Conservation (phyloP, 306 rosid species). For the Dryas alaskensis region DNA sequence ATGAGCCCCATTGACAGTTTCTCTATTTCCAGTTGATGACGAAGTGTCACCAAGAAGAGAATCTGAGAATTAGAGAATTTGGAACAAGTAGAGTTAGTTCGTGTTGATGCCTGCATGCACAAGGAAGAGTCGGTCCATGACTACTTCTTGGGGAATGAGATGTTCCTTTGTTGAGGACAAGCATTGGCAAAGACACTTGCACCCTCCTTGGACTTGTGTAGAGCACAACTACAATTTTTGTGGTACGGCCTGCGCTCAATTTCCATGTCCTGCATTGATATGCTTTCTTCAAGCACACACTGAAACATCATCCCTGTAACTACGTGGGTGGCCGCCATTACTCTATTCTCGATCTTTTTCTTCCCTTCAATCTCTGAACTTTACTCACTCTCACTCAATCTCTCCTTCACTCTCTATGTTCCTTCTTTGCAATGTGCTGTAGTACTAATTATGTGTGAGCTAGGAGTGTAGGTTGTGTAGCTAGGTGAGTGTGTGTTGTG, state of each 20-base stretch:
- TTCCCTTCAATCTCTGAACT: too few species aligned
- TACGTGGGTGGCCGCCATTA: slow-evolving; percentile 32
- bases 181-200: not conserved
- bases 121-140: not conserved
- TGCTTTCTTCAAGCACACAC: slow-evolving; percentile 55
- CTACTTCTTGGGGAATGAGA: slow-evolving; percentile 37
- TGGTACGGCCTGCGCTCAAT: slow-evolving; percentile 71
- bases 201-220: slow-evolving; percentile 5
- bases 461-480: not conserved
- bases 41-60: not conserved
- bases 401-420: not conserved
- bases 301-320: slow-evolving; percentile 39
- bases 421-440: not conserved
- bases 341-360: not conserved
- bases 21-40: not conserved
- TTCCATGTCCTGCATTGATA: slow-evolving; percentile 45
- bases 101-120: not conserved
- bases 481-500: not conserved
- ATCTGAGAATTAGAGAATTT: not conserved
- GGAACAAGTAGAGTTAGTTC: not conserved
- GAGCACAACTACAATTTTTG: slow-evolving; percentile 32
- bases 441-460: too few species aligned
- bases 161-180: not conserved
- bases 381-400: too few species aligned
- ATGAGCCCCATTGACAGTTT: not conserved